Conservation (phyloP, 257 asterid genomes). For the Solanum pinnatisectum region DNA sequence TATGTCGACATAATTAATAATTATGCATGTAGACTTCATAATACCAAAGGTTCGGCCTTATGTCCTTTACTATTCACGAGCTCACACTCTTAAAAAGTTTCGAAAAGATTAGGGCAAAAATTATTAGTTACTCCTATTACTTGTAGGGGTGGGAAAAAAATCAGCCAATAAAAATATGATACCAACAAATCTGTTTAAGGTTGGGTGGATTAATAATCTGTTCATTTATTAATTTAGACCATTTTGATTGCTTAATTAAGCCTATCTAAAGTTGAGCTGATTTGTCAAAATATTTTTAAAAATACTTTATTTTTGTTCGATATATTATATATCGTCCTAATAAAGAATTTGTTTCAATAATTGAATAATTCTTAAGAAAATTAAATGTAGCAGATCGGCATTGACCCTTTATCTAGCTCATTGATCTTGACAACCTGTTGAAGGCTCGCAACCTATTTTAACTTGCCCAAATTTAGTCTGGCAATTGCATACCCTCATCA, state of each 20-base stretch:
- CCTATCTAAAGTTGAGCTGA: neutral
- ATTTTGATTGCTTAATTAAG: neutral
- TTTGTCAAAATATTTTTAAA: too few species aligned
- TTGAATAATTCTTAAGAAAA: neutral
- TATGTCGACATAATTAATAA: neutral
- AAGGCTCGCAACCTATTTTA: neutral
- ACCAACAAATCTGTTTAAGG: neutral
- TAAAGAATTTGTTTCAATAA: neutral
- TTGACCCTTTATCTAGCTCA: neutral
- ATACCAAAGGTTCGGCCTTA: neutral
- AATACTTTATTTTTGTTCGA: too few species aligned
- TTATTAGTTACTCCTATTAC: neutral
- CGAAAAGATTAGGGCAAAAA: neutral
- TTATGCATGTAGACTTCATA: neutral
- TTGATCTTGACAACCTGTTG: neutral
- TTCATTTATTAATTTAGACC: neutral
- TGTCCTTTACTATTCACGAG: neutral
- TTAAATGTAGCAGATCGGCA: neutral
- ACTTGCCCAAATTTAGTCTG: too few species aligned
- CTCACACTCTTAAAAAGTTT: neutral
- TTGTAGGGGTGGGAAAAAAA: neutral
- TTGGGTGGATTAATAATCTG: neutral
- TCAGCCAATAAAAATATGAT: neutral
- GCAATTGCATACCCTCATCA: neutral
- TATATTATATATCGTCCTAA: neutral